phyloP scores from a whole-genome alignment of 1,284 basidiomycete species.

The Leccinum fuscescens region DNA sequence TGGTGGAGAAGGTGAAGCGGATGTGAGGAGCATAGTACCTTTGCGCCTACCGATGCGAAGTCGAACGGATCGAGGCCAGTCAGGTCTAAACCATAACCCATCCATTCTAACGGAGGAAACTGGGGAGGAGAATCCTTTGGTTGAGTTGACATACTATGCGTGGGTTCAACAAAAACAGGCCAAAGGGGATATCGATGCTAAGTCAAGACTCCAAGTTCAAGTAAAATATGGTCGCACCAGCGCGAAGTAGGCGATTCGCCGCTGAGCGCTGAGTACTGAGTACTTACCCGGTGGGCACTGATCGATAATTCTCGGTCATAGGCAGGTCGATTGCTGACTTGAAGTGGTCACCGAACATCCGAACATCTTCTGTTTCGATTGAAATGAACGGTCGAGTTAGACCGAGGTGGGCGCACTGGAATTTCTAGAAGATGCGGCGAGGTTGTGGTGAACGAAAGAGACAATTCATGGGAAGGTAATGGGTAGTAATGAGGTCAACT shows the following conservation, averaged over 20 bases:
- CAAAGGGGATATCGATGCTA: not conserved
- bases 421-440: not conserved
- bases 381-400: not conserved
- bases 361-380: not conserved
- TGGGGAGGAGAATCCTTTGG: not conserved
- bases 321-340: not conserved
- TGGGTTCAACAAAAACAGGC: not conserved
- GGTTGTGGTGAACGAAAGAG: not conserved
- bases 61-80: not conserved
- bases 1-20: not conserved
- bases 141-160: not conserved
- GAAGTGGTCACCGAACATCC: not conserved
- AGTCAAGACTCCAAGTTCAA: not conserved
- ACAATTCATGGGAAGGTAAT: not conserved
- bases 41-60: not conserved
- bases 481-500: not conserved
- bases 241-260: too few relatives aligned
- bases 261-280: not conserved
- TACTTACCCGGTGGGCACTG: too few relatives aligned
- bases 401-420: not conserved
- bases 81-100: not conserved
- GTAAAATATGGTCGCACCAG: not conserved
- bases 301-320: not conserved
- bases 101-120: not conserved
- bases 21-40: not conserved